Evolutionary conservation across 345 rosid species (phyloP), one percentile per base, ranked within the genome.

Genomic region (Pistacia vera): DNA sequence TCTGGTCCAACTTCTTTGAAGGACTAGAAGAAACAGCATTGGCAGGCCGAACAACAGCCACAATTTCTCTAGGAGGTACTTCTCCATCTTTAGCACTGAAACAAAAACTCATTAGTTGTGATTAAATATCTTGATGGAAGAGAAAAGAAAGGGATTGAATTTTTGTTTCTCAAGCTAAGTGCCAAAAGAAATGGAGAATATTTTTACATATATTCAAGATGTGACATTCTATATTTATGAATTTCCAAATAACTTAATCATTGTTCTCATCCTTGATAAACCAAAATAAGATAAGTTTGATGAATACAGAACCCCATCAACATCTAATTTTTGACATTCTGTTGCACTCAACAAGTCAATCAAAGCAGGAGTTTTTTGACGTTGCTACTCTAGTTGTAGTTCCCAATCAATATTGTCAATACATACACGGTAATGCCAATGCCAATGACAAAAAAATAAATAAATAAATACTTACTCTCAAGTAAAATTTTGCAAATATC

Each of bases 11-110:
- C 63, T 66, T 77, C 60, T 80, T 84, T 8, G 84, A 78, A 68
- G 76, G 59, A 68, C 80, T 70, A 28, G 85, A 72, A 55, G 85
- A 78, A 67, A 51, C 51, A 44, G 83, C 87, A 82, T 77, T 78
- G 22, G 80, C 83, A 44, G 94, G 94, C 51, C 92, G 90, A 79
- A 91, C 68, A 82, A 89, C 94, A 9, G 95, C 97, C 59, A 91
- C 90, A 65, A 93, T 83, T 70, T 84, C 82, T 35, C 48, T n/a
- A 1, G 92, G 94, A 38, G 86, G 88, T 64, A 60, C 67, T 60
- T 63, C 72, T 55, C 91, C 92, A 84, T 88, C 93, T 73, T n/a
- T 49, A 20, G 36, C 77, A 75, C 61, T 63, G 58, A 62, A 49
- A 83, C 46, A 83, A 66, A 76, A 76, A 71, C n/a, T 10, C 81